Evolutionary conservation across 495 filamentous ascomycete genomes (phyloP).

Genomic region (Gamarada debralockiae): DNA sequence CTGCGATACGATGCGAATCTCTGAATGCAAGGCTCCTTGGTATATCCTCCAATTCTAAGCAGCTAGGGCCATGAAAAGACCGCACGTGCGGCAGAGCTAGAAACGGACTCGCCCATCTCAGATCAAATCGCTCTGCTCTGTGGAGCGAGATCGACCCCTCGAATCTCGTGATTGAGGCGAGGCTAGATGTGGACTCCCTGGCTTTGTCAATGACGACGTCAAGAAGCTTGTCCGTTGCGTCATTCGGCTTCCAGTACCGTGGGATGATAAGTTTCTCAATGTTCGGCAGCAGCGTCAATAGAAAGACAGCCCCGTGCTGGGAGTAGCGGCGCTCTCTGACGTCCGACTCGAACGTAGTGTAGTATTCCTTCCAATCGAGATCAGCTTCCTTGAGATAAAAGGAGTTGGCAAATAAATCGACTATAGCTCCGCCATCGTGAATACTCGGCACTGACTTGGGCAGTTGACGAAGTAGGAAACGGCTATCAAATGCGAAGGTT

Average conservation of each 20-base stretch:
- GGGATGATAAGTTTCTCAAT: constrained; percentile 27
- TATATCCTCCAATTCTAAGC: constrained; percentile 19
- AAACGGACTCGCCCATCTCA: constrained; percentile 27
- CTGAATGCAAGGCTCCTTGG: constrained; percentile 18
- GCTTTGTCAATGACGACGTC: constrained; percentile 22
- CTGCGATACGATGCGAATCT: constrained; percentile 20
- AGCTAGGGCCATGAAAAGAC: too few relatives aligned
- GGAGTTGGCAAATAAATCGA: constrained; percentile 29
- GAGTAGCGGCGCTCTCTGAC: constrained; percentile 12
- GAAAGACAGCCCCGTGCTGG: too few relatives aligned
- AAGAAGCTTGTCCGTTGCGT: too few relatives aligned
- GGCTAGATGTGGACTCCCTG: constrained; percentile 25
- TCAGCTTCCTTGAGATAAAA: constrained; percentile 29
- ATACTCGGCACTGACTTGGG: constrained; percentile 14
- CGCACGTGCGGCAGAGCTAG: constrained; percentile 27
- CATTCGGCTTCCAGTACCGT: constrained; percentile 13
- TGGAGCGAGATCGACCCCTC: constrained; percentile 14
- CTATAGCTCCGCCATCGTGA: constrained; percentile 25
- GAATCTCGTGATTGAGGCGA: constrained; percentile 25
- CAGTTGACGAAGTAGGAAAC: constrained; percentile 3
- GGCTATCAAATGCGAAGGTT: constrained; percentile 27
- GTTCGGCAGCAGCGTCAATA: constrained; percentile 35
- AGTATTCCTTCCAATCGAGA: constrained; percentile 36
- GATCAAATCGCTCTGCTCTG: constrained; percentile 18
- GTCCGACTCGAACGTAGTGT: constrained; percentile 28